phyloP scores from a whole-genome alignment of 106 monocot species.

The Xerophyta viscosa region DNA sequence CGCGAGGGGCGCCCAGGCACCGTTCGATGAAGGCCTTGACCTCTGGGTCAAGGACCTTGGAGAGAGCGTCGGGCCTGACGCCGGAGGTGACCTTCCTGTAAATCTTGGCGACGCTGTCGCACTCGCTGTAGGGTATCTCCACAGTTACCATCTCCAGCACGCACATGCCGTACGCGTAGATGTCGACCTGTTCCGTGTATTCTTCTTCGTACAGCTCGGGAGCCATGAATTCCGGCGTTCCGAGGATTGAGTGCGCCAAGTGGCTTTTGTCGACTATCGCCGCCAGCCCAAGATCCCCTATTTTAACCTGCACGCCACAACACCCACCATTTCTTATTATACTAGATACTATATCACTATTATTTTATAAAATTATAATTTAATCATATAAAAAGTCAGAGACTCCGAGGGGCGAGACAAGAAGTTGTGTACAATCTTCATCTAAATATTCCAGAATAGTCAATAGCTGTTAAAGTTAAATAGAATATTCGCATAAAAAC shows the following conservation, averaged over 20 bases:
- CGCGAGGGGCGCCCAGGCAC: constrained; percentile 43
- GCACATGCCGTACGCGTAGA: constrained; percentile 89
- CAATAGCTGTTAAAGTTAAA: too few relatives aligned
- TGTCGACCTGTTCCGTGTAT: constrained; percentile 82
- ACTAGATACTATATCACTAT: too few relatives aligned
- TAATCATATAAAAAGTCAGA: too few relatives aligned
- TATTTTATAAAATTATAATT: too few relatives aligned
- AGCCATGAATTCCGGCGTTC: constrained; percentile 91
- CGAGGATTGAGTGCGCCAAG: constrained; percentile 46
- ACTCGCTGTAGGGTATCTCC: constrained; percentile 81
- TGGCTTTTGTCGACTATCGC: constrained; percentile 45
- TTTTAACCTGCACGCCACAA: constrained; percentile 41
- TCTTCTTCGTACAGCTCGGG: constrained; percentile 80
- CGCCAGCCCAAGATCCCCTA: constrained; percentile 79
- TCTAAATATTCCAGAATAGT: too few relatives aligned
- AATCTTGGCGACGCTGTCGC: constrained; percentile 53
- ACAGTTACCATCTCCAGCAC: constrained; percentile 73
- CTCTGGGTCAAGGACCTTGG: constrained; percentile 45
- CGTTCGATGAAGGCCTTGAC: constrained; percentile 61
- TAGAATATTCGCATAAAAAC: too few relatives aligned
- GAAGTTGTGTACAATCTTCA: too few relatives aligned
- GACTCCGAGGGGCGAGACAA: too few relatives aligned
- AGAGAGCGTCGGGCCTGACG: constrained; percentile 32
- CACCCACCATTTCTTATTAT: too few relatives aligned
- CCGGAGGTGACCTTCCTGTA: constrained; percentile 57